Conservation (phyloP, 306 rosid species). For the Phaseolus lunatus region DNA sequence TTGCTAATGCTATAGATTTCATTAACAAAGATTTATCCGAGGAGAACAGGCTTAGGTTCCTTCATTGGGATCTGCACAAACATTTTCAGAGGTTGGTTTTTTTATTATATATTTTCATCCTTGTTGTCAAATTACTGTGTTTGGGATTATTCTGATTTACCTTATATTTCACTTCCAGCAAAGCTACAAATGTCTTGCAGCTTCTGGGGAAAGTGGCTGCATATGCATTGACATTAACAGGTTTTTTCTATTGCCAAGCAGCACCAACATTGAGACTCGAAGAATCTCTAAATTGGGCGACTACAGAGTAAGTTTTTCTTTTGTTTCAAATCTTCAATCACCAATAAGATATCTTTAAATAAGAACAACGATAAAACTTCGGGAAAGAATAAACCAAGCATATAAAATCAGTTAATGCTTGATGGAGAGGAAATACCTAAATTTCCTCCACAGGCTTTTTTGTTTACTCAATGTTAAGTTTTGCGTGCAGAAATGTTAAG, state of each 20-base stretch:
- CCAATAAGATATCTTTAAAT: background rate
- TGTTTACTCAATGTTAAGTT: conserved; percentile 40
- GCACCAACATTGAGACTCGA: conserved; percentile 60
- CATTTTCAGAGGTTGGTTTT: conserved; percentile 62
- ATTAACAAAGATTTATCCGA: conserved; percentile 74
- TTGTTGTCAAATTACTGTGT: conserved; percentile 12
- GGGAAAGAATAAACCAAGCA: background rate
- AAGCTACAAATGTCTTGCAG: conserved; percentile 75
- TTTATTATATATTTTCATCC: conserved; percentile 12
- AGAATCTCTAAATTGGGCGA: conserved; percentile 54
- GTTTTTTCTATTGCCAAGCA: conserved; percentile 81
- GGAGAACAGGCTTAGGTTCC: conserved; percentile 78
- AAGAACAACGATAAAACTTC: conserved; percentile 23
- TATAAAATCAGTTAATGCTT: conserved; percentile 30
- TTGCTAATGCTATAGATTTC: conserved; percentile 82
- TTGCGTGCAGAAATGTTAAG: conserved; percentile 47
- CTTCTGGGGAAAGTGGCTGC: conserved; percentile 82
- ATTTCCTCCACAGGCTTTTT: conserved; percentile 23
- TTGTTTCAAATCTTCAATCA: conserved; percentile 27
- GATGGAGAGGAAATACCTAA: conserved; percentile 22
- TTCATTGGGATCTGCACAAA: conserved; percentile 94
- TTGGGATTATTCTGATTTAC: conserved; percentile 48
- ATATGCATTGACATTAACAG: conserved; percentile 72
- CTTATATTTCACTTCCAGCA: conserved; percentile 62
- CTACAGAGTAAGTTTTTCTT: conserved; percentile 66